Base-by-base conservation (phyloP, 1,284 basidiomycete species). In the Fistulinella staudtii region DNA sequence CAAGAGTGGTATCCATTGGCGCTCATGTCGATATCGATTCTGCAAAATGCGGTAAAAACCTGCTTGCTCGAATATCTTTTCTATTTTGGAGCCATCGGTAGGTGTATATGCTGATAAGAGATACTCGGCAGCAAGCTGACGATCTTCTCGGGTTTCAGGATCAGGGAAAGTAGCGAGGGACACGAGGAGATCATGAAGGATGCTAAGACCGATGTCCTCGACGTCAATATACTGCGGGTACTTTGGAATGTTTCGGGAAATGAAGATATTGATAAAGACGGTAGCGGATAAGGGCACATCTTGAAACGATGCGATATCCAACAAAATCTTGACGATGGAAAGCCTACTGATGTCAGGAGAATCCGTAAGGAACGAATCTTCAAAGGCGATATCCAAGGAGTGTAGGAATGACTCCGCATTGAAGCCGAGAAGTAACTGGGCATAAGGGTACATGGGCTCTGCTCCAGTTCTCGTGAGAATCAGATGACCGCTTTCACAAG, bases 341-440 rank as follows among this genome's bases (percentile, higher is more conserved):
- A 94, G 84, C 27, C 96, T 85, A 53, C 77, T 90, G 43, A 86
- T 76, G 20, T 70, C 70, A 39, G 74, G 73, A 1, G 76, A 70
- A 39, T 85, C 77, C 58, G 94, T 93, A 18, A 98, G 77, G 65
- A 89, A 95, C 1, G 85, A 69, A 57, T 97, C 93, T 65, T 99
- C 96, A 53, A 98, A 95, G 0, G 91, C 93, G 41, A 94, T 80
- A 64, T 99, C 96, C 52, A 99, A 74, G 1, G 89, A 84, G 61
- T 99, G 93, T 10, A 99, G 79, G 62, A 97, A 89, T 0, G 93
- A 90, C 65, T 99, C 96, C 4, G 95, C 80, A 62, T 99, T 94
- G 58, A 96, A 95, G 6, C 76, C 79, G 10, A 98, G 75, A 0
- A 99, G 72, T 8, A 92, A 74, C 8, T 87, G 82, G 15, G 89